Evolutionary conservation across 202 grass and related monocot genomes (phyloP), one percentile per base, ranked within the genome.

Genomic region (Zoysia matrella): DNA sequence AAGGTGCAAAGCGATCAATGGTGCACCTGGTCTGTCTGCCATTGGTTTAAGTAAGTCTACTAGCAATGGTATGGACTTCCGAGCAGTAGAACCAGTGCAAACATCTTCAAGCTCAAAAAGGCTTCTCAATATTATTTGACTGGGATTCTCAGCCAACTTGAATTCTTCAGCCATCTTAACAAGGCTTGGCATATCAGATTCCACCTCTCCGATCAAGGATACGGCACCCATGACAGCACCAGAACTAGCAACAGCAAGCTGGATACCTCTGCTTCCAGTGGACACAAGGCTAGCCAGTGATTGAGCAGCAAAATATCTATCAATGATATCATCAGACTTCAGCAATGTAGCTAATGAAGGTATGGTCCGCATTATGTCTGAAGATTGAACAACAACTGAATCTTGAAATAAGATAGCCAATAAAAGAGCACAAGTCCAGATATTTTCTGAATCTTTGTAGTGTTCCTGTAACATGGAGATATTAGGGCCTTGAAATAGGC

Each of bases 1-100:
- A 89, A 97, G 90, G 75, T 92, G 84, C 85, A 97, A 86, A 70
- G 92, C 86, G 11, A 94, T 92, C 76, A 94, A 74, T 61, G 95
- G 95, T 87, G 95, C 95, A 51, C 95, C 92, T 79, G 90, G 95
- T 86, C 86, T 94, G 84, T 97, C 95, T 82, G 90, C 71, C 84
- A 97, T 97, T 86, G 95, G 95, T 91, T 79, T 94, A 69, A 97
- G 86, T 76, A 97, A 85, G 79, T 97, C 95, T 80, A 97, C 95
- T 76, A 97, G 83, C 83, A 94, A 91, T 36, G 90, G 95, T 83
- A 97, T 91, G 48, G 92, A 94, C 82, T 86, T 98, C 73, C 95
- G 79, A 65, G 90, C 90, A 15, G 78, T 83, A 68, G 88, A 86
- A 91, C 92, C 86, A 7, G 75, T 93, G 66, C 83, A 79, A 55